A percentile compares a stretch with the other conserved stretches of the same genome.
These are phyloP conservation scores for Sanghuangporus baumii DNA, from an alignment of 1,284 basidiomycete species.

Conservation along the genomic window DNA sequence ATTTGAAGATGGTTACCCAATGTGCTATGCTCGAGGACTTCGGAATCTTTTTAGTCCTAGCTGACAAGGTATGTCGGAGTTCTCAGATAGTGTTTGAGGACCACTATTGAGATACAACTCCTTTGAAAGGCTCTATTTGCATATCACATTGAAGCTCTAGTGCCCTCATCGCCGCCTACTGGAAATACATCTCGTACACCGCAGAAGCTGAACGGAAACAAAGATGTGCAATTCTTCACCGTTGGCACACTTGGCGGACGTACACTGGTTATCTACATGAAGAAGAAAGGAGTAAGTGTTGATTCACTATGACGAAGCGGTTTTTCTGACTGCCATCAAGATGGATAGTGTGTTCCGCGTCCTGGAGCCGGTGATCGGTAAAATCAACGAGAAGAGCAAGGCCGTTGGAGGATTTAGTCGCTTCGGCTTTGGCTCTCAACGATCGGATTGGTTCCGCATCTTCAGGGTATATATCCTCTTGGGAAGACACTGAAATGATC, in stretches of 20 bases:
- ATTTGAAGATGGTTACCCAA: conserved; percentile 87
- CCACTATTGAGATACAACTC: background rate
- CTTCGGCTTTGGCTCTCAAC: conserved; percentile 68
- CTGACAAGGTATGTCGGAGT: conserved; percentile 65
- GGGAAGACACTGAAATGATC: background rate
- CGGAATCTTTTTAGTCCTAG: conserved; percentile 91
- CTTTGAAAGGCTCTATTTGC: conserved; percentile 61
- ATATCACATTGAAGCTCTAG: conserved; percentile 93
- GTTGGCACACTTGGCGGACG: conserved; percentile 82
- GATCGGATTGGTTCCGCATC: conserved; percentile 88
- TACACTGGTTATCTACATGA: conserved; percentile 92
- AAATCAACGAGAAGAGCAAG: conserved; percentile 72
- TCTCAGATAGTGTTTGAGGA: background rate
- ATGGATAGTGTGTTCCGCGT: conserved; percentile 91
- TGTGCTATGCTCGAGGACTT: conserved; percentile 94
- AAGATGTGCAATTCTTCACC: conserved; percentile 92
- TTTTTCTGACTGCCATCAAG: conserved; percentile 28
- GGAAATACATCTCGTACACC: conserved; percentile 66
- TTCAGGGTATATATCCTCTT: conserved; percentile 55
- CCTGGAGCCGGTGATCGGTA: conserved; percentile 85
- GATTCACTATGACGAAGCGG: background rate
- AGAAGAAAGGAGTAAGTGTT: conserved; percentile 79
- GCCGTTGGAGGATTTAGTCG: conserved; percentile 64
- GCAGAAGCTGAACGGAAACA: conserved; percentile 82
- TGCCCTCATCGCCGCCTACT: conserved; percentile 74